These are phyloP conservation scores for Pyrenula massariospora DNA, from an alignment of 495 filamentous ascomycete genomes.

Conservation along the genomic window DNA sequence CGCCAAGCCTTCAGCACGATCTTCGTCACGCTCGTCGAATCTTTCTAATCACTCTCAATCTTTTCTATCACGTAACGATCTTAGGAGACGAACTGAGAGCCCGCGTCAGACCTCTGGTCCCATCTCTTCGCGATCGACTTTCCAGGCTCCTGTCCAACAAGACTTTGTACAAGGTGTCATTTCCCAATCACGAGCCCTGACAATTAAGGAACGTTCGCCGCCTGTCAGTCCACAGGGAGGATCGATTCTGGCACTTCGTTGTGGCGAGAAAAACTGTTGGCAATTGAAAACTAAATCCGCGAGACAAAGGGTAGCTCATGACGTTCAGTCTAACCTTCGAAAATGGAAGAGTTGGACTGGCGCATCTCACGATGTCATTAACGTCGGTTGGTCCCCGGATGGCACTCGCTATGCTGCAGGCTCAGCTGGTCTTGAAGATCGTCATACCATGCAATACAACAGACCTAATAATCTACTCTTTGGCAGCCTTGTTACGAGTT, in stretches of 20 bases:
- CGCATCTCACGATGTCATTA: constrained; percentile 37
- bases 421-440: constrained; percentile 61
- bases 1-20: neutral
- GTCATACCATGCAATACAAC: constrained; percentile 76
- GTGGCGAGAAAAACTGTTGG: neutral
- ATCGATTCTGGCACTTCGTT: neutral
- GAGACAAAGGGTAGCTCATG: neutral
- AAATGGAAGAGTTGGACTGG: constrained; percentile 34
- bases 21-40: neutral
- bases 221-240: neutral
- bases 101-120: neutral
- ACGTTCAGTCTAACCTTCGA: neutral
- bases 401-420: constrained; percentile 43
- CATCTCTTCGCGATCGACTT: too few species aligned
- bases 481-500: constrained; percentile 44
- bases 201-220: neutral
- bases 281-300: neutral
- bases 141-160: neutral
- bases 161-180: neutral
- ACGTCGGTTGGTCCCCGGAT: constrained; percentile 36
- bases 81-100: neutral
- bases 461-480: constrained; percentile 63
- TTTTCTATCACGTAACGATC: neutral
- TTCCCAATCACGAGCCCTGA: neutral
- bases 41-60: neutral